These are phyloP conservation scores for Magnusiomyces magnusii DNA, from an alignment of 1,139 yeast species.

Conservation along the genomic window DNA sequence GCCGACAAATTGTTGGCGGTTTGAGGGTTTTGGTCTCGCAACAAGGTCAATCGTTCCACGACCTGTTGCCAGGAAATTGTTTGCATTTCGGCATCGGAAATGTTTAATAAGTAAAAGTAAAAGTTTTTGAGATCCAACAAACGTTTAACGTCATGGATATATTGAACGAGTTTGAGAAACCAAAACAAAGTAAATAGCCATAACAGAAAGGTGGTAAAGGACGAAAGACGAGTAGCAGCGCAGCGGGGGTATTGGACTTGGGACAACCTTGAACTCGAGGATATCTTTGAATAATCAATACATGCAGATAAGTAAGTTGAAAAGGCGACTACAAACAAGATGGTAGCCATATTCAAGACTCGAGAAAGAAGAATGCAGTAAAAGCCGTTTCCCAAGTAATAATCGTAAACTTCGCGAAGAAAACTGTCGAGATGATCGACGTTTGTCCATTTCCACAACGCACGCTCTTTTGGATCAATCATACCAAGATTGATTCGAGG, in stretches of 20 bases:
- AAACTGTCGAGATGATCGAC: slow-evolving; percentile 85
- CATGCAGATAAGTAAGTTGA: slow-evolving; percentile 80
- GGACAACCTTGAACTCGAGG: slow-evolving; percentile 34
- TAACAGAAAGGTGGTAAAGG: slow-evolving; percentile 46
- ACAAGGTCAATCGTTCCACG: slow-evolving; percentile 64
- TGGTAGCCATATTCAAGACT: slow-evolving; percentile 55
- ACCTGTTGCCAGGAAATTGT: slow-evolving; percentile 91
- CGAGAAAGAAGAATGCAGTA: slow-evolving; percentile 64
- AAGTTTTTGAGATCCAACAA: slow-evolving; percentile 58
- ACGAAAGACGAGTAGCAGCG: slow-evolving; percentile 42
- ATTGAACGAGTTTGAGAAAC: slow-evolving; percentile 54
- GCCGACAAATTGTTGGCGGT: slow-evolving; percentile 37
- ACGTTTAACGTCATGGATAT: slow-evolving; percentile 41
- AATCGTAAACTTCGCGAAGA: slow-evolving; percentile 71
- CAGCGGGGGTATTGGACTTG: slow-evolving; percentile 59
- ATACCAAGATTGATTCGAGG: slow-evolving; percentile 9
- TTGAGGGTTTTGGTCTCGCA: slow-evolving; percentile 74
- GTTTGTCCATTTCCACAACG: slow-evolving; percentile 94
- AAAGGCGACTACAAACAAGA: slow-evolving; percentile 69
- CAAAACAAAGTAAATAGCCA: slow-evolving; percentile 53
- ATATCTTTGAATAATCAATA: slow-evolving; percentile 52
- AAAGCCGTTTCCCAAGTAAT: slow-evolving; percentile 80
- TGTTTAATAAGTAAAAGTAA: slow-evolving; percentile 56
- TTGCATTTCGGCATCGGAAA: slow-evolving; percentile 75
- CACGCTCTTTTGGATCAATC: slow-evolving; percentile 61